A percentile compares a stretch with the other conserved stretches of the same genome.
Conservation (phyloP, 164 flowering plant genomes). For the Amborella trichopoda region DNA sequence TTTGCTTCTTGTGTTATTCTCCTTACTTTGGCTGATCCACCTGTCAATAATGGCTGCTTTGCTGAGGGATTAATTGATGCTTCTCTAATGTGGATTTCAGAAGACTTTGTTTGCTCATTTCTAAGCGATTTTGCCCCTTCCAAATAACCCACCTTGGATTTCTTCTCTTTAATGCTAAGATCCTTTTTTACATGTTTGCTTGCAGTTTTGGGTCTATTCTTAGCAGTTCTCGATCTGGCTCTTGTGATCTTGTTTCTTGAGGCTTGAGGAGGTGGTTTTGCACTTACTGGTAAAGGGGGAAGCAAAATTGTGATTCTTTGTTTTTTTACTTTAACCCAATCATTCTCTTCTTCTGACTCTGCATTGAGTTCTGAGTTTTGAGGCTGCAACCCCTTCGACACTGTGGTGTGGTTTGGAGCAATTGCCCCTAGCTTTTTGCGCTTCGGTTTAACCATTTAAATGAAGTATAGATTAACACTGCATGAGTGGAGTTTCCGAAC, state of each 20-base stretch:
- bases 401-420: constrained; percentile 13
- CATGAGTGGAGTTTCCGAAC: no score
- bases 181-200: constrained; percentile 15
- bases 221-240: constrained; percentile 1
- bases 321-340: constrained; percentile 86
- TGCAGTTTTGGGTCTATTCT: constrained; percentile 7
- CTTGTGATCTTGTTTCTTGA: constrained; percentile 9
- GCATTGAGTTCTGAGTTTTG: no score
- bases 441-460: constrained; percentile 52
- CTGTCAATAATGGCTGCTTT: background rate
- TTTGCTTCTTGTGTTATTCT: constrained; percentile 4
- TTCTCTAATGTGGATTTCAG: background rate
- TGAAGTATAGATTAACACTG: no score
- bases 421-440: constrained; percentile 17
- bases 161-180: constrained; percentile 9
- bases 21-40: constrained; percentile 2
- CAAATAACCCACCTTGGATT: constrained; percentile 9
- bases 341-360: constrained; percentile 26
- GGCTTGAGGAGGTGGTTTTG: constrained; percentile 12
- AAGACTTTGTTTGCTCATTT: constrained; percentile 1
- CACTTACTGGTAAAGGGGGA: constrained; percentile 38
- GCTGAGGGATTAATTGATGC: constrained; percentile 3
- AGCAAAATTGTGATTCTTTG: constrained; percentile 65
- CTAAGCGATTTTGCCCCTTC: no score
- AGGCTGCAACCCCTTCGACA: constrained; percentile 2